Evolutionary conservation across 495 filamentous ascomycete genomes (phyloP).

Genomic region (Xylaria acuta): DNA sequence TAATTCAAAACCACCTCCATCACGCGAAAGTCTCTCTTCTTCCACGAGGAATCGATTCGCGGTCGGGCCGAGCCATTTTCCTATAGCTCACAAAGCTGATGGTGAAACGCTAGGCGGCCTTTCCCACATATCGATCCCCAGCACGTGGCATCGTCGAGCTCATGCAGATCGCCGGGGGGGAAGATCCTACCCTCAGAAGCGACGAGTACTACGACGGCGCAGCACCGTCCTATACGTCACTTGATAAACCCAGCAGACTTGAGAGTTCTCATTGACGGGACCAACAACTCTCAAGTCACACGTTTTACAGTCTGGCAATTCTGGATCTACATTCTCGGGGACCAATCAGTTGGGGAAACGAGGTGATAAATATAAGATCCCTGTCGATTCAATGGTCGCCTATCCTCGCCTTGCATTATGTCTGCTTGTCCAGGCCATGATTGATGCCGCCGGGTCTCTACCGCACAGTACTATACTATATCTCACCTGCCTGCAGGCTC

Average conservation of each 20-base stretch:
- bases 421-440: too few relatives aligned
- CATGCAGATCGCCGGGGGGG: conserved; percentile 6
- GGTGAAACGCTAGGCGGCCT: neutral
- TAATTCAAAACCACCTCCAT: neutral
- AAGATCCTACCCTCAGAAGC: neutral
- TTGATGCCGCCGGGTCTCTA: neutral
- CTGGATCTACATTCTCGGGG: neutral
- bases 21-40: neutral
- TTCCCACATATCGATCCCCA: conserved; percentile 4
- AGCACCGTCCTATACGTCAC: neutral
- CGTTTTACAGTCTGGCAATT: neutral
- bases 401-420: neutral
- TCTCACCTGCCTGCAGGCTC: conserved; percentile 35
- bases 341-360: neutral
- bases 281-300: neutral
- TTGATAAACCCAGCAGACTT: neutral
- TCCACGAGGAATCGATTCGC: neutral
- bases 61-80: neutral
- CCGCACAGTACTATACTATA: neutral
- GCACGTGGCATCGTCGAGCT: conserved; percentile 24
- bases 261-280: neutral
- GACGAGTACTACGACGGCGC: neutral
- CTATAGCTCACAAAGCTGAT: neutral
- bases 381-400: neutral
- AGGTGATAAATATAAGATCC: neutral